Evolutionary conservation across 177 flowering plant species (phyloP), one percentile per base, ranked within the genome.

Genomic region (Vitis hybrid): DNA sequence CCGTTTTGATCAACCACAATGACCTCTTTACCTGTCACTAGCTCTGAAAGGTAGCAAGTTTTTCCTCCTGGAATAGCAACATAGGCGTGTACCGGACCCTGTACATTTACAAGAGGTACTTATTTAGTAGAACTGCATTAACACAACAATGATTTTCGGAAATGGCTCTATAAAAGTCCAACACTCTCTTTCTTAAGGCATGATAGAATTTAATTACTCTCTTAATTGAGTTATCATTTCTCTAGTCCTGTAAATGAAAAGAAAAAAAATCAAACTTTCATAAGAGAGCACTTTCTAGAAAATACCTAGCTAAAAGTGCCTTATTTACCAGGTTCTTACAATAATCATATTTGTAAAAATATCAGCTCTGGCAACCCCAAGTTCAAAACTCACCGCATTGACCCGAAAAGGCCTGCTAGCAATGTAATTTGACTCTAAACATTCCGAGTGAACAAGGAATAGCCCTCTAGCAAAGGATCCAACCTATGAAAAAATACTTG

Each of bases 11-110:
- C 88, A 65, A 92, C 96, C 52, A 94, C 86, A 68, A 87, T 71
- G 62, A 94, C 91, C 74, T 94, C 96, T 76, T 82, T 89, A 55
- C 97, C 98, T 1, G 97, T 72, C 74, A 80, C 86, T 72, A 92
- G 70, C 79, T 94, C 97, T 13, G 97, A 90, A 56, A 94, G 94
- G 72, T 91, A 93, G 80, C 89, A 73, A 49, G 97, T 92, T 70
- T 83, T 89, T 30, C 96, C 93, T 66, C 94, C 98, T n/a, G 98
- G 98, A 77, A 88, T 75, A 66, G 90, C 91, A 66, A 91, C 88
- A 83, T 94, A 94, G 52, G 94, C 84, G 81, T 94, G 98, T 3
- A 94, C 96, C 8, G 98, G 98, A 18, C 97, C 98, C 98, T 94
- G 84, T 51, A 68, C 64, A 68, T 32, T 65, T 68, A 52, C 73